These are phyloP conservation scores for Microthlaspi erraticum DNA, from an alignment of 345 rosid species.

Conservation along the genomic window DNA sequence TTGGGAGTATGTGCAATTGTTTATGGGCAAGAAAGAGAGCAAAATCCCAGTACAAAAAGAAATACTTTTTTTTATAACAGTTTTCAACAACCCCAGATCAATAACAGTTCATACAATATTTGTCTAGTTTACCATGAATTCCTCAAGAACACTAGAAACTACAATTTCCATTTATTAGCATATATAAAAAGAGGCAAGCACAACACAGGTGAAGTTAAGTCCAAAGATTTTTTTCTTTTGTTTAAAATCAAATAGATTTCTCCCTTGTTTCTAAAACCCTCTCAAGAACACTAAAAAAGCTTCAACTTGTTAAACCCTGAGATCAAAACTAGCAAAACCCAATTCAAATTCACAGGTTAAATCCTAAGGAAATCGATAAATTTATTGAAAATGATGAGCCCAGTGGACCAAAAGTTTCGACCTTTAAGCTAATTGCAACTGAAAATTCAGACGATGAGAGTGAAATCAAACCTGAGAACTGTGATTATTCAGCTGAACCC, in stretches of 20 bases:
- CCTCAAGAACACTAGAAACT: not conserved
- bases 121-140: not conserved
- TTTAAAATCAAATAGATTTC: not conserved
- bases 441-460: slow-evolving; percentile 5
- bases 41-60: not conserved
- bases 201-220: not conserved
- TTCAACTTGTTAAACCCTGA: slow-evolving; percentile 1
- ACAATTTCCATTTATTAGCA: not conserved
- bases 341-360: slow-evolving; percentile 3
- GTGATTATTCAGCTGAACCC: not conserved
- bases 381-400: not conserved
- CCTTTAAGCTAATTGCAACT: slow-evolving; percentile 13
- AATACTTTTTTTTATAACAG: not conserved
- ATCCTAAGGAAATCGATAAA: slow-evolving; percentile 1
- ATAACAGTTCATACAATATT: too few species aligned
- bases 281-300: slow-evolving; percentile 16
- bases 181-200: not conserved
- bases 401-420: slow-evolving; percentile 17
- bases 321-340: slow-evolving; percentile 21
- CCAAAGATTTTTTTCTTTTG: too few species aligned
- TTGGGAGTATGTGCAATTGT: slow-evolving; percentile 22
- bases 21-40: slow-evolving; percentile 24
- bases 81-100: not conserved
- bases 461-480: slow-evolving; percentile 31
- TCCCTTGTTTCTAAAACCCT: slow-evolving; percentile 9